Evolutionary conservation across 108 stramenopile genomes (phyloP).

Genomic region (Parietichytrium sp.): DNA sequence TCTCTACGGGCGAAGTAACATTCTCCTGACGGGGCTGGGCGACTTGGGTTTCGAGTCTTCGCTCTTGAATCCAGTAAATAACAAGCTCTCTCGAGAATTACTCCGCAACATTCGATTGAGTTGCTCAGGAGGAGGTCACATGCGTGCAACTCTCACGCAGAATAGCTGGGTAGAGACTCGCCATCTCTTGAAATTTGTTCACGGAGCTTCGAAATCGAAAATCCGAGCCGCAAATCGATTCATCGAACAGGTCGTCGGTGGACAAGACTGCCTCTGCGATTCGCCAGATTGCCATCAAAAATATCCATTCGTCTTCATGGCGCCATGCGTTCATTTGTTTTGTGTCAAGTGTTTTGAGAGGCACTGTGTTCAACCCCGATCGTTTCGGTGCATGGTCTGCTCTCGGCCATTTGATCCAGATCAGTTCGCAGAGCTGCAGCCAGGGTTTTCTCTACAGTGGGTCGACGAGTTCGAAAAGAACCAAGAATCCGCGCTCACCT

Average conservation of each 20-base stretch:
- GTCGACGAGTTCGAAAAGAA: not conserved
- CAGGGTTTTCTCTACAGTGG: constrained; percentile 27
- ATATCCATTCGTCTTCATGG: constrained; percentile 14
- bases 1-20: not conserved
- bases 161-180: constrained; percentile 37
- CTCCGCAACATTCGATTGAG: not conserved
- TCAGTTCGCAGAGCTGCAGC: constrained; percentile 34
- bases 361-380: not conserved
- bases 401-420: not conserved
- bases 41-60: not conserved
- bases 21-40: not conserved
- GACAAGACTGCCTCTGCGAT: not conserved
- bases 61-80: not conserved
- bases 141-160: constrained; percentile 11
- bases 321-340: constrained; percentile 26
- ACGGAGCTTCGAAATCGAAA: not conserved
- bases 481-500: not conserved
- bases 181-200: not conserved
- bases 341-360: constrained; percentile 17
- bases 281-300: not conserved
- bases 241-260: not conserved
- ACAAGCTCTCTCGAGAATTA: not conserved
- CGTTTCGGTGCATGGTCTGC: not conserved
- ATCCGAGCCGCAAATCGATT: not conserved
- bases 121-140: constrained; percentile 19